Conservation (phyloP, 345 rosid species). For the Limnanthes douglasii region DNA sequence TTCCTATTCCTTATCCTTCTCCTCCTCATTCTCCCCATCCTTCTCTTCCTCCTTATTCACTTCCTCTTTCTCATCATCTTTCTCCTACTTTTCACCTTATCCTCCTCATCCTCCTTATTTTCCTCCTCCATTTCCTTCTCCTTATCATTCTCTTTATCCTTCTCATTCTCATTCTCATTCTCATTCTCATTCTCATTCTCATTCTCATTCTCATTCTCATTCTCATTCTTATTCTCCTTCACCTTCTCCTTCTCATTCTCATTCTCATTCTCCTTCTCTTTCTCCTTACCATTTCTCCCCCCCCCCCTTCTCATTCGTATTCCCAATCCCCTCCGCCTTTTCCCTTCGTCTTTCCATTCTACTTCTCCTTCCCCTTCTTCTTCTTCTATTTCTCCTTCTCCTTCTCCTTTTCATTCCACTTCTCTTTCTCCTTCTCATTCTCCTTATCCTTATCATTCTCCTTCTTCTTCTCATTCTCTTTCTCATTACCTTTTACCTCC, state of each 20-base stretch:
- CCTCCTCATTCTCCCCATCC: too few relatives aligned
- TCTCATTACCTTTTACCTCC: background rate
- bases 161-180: background rate
- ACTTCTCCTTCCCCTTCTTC: background rate
- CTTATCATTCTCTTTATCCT: background rate
- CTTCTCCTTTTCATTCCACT: background rate
- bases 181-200: background rate
- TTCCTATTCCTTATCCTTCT: background rate
- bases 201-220: background rate
- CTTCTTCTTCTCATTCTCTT: background rate
- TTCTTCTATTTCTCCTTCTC: background rate
- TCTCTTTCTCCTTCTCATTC: background rate
- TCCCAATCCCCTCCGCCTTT: background rate
- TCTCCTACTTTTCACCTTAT: background rate
- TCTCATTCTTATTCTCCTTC: background rate
- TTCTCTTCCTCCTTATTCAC: background rate
- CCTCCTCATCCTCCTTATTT: background rate
- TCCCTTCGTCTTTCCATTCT: background rate
- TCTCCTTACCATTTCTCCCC: too few relatives aligned
- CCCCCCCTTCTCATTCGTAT: background rate
- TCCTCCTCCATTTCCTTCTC: background rate
- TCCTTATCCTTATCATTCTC: background rate
- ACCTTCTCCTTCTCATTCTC: background rate
- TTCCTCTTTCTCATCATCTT: background rate
- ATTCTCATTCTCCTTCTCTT: background rate